Base-by-base conservation (phyloP, 2,329 filamentous ascomycete species). In the Ceratocystis eucalypticola region DNA sequence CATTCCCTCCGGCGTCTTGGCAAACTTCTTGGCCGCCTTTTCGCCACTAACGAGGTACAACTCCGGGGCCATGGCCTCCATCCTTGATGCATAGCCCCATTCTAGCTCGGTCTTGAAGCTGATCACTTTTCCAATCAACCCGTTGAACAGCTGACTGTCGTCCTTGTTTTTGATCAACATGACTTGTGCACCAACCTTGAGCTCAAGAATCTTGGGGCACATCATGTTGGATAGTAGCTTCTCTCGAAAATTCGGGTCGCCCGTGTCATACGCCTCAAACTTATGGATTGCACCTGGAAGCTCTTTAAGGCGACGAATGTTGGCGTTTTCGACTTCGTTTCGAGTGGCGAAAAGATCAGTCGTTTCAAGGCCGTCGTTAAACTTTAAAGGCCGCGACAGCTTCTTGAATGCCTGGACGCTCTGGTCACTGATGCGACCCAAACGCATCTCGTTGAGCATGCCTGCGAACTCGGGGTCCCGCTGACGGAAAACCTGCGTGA, bases 81-180 rank as follows among this genome's bases (percentile, higher is more conserved):
- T 22, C 28, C 25, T 30, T 20, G n/a, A 22, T 15, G 65, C 69
- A 74, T 1, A 72, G 28, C 76, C 75, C 67, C 79, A 80, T 12
- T 75, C 74, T 12, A 71, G 70, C 68, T 80, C 76, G 17, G 72
- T 79, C 74, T 91, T 92, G 75, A 96, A 96, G 5, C 82, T 84
- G 12, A 87, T 81, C 3, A 99, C 88, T 69, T 88, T 92, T 28
- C 94, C 94, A 8, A 99, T 80, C 0, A 93, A 96, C 3, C 94
- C 94, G 73, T 99, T 99, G 70, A 97, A 94, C 0, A 99, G 81
- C 28, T 55, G 45, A 0, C 84, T 87, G 48, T 96, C 91, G 72
- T 99, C 94, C 77, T 97, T 87, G 71, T 99, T 99, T 76, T 99
- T 99, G 80, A 99, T 96, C n/a, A 99, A 80, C 94, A 99, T 99